Evolutionary conservation across 768 basidiomycete genomes (phyloP), one percentile per base, ranked within the genome.

Genomic region (Dentipellis fragilis): DNA sequence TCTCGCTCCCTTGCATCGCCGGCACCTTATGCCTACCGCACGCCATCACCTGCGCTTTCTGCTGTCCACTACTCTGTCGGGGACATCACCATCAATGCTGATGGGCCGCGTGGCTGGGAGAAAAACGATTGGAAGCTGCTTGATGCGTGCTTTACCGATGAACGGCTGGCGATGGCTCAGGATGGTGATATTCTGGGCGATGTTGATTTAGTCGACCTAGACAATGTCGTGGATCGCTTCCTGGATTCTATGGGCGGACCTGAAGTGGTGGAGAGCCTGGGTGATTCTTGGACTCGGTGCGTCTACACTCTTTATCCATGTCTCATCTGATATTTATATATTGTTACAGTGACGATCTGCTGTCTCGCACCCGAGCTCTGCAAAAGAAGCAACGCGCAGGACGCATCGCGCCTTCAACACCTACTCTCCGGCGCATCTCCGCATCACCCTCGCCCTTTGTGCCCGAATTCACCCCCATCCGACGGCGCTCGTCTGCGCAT

Each of bases 91-190:
- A 49, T 59, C 0, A 50, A 58, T 17, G 57, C 52, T 1, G 55
- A 51, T 22, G 61, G 54, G 2, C 67, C 67, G 0, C 60, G 70
- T 12, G 70, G 68, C 40, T 93, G 90, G 90, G 73, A 75, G 3
- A 85, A 84, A 63, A 78, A 79, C 19, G 86, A 91, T 52, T 93
- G 90, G 90, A 90, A 86, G 66, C 64, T 74, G 49, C 73, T 93
- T 50, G 90, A 93, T 67, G 79, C 79, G 21, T 89, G 87, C 63
- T 85, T 91, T 59, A 84, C 85, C 10, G 85, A 87, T 53, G 81
- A 85, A 65, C 73, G 86, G 35, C 67, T 86, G 12, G 74, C 75
- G 2, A 60, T 80, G 48, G 80, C 74, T 2, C 67, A 59, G 60
- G 65, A 57, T 39, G 62, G 51, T 56, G 60, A 67, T 23, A 49